Evolutionary conservation across 179 eudicot genomes (phyloP), one percentile per base, ranked within the genome.

Genomic region (Pouteria campechiana): DNA sequence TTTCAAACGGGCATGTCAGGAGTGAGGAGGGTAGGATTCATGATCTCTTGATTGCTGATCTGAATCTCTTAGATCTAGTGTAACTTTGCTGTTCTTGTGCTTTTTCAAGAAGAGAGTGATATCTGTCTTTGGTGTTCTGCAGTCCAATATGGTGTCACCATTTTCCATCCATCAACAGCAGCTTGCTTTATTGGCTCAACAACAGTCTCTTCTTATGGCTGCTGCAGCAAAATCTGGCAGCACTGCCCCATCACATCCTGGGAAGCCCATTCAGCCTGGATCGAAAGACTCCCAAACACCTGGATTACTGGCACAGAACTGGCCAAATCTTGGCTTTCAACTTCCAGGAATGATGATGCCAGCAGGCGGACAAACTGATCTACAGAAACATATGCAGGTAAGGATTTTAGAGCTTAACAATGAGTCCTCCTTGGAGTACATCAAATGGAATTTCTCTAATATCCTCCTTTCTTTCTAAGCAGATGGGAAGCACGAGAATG

Each of bases 81-180:
- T n/a, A n/a, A n/a, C n/a, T n/a, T n/a, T n/a, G n/a, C n/a, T n/a
- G n/a, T n/a, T n/a, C n/a, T n/a, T n/a, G n/a, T n/a, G n/a, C n/a
- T n/a, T n/a, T n/a, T n/a, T n/a, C n/a, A n/a, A n/a, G n/a, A n/a
- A n/a, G n/a, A n/a, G n/a, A n/a, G n/a, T n/a, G n/a, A n/a, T n/a
- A n/a, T n/a, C n/a, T n/a, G n/a, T n/a, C n/a, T 25, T 29, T 7
- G 15, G 17, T 54, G 44, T 17, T 22, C 48, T 70, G 74, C 92
- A 90, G 98, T 63, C 90, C 53, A 86, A 82, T 55, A 77, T 75
- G 57, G 87, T 73, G 49, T 79, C 96, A 5, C 98, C 98, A 41
- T 86, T 74, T 61, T 62, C 87, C 50, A n/a, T 57, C 36, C 96
- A 86, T 67, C 95, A 90, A 52, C 93, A 85, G 60, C 98, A 90